Evolutionary conservation across 345 rosid genomes (phyloP).

Genomic region (Eucalyptus sp.): DNA sequence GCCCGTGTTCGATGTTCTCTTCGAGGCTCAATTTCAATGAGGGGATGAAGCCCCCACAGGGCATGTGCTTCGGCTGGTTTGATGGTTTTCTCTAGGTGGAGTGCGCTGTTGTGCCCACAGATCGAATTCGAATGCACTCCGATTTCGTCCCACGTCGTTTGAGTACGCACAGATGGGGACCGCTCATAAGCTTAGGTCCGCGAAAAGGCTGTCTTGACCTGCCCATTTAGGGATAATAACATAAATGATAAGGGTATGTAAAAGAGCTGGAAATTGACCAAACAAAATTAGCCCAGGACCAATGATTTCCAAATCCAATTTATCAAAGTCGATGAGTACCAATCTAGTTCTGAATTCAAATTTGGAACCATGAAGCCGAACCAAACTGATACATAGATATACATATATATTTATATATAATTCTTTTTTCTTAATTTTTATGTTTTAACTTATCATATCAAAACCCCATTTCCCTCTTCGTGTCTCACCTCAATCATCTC

Average conservation of each 20-base stretch:
- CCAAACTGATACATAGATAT: rapidly evolving
- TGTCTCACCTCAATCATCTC: too few relatives aligned
- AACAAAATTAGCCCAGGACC: rapidly evolving
- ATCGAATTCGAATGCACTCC: not conserved
- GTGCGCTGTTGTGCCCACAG: not conserved
- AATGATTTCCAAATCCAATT: rapidly evolving
- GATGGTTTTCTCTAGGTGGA: not conserved
- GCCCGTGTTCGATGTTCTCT: not conserved
- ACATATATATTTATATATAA: too few relatives aligned
- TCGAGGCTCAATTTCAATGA: not conserved
- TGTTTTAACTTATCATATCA: too few relatives aligned
- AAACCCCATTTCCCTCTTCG: too few relatives aligned
- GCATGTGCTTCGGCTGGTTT: not conserved
- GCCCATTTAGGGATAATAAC: too few relatives aligned
- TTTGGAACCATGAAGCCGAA: too few relatives aligned
- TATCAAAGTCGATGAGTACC: too few relatives aligned
- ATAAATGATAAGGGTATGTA: too few relatives aligned
- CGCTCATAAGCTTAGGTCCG: too few relatives aligned
- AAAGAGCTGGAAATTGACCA: rapidly evolving
- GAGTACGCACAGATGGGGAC: not conserved
- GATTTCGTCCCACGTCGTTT: not conserved
- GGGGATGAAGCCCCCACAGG: not conserved
- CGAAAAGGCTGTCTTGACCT: not conserved
- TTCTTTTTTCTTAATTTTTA: too few relatives aligned
- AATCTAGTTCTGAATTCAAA: rapidly evolving